Conservation (phyloP, 352 stramenopile species). For the Pythium pyrilobum region DNA sequence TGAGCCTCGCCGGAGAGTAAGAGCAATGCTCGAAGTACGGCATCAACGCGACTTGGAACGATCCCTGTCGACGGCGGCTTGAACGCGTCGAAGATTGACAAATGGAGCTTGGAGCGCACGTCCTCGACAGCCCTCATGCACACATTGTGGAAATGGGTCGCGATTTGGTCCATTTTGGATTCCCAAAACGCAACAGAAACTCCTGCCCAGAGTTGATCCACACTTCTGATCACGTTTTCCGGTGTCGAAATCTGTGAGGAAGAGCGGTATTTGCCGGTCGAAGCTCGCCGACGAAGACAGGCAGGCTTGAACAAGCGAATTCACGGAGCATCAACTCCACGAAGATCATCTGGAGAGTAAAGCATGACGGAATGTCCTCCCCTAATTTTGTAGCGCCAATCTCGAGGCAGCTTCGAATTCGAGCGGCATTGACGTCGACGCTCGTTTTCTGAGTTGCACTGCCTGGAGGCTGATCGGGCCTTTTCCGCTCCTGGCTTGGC, state of each 20-base stretch:
- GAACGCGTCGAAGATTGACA: constrained; percentile 3
- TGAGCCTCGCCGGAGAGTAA: not conserved
- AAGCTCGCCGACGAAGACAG: constrained; percentile 6
- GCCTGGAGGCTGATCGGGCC: not conserved
- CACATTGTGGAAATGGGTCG: constrained; percentile 5
- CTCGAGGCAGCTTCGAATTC: constrained; percentile 11
- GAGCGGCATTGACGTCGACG: not conserved
- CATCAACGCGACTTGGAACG: constrained; percentile 1
- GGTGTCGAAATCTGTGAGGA: constrained; percentile 2
- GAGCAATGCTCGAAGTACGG: constrained; percentile 2
- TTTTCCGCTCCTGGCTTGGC: not conserved
- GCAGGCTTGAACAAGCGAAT: constrained; percentile 5
- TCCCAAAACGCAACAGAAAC: constrained; percentile 20
- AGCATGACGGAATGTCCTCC: constrained; percentile 3
- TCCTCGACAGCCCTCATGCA: not conserved
- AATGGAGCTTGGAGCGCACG: not conserved
- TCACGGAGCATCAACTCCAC: constrained; percentile 20
- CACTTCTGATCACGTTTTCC: constrained; percentile 14
- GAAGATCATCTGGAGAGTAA: constrained; percentile 20
- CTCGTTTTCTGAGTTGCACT: not conserved
- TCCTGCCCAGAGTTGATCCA: constrained; percentile 16
- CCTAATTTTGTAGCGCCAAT: not conserved
- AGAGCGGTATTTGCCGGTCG: constrained; percentile 12
- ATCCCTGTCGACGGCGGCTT: not conserved
- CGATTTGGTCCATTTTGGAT: constrained; percentile 14